Evolutionary conservation across 2,329 filamentous ascomycete genomes (phyloP).

Genomic region (Blastomyces silverae): DNA sequence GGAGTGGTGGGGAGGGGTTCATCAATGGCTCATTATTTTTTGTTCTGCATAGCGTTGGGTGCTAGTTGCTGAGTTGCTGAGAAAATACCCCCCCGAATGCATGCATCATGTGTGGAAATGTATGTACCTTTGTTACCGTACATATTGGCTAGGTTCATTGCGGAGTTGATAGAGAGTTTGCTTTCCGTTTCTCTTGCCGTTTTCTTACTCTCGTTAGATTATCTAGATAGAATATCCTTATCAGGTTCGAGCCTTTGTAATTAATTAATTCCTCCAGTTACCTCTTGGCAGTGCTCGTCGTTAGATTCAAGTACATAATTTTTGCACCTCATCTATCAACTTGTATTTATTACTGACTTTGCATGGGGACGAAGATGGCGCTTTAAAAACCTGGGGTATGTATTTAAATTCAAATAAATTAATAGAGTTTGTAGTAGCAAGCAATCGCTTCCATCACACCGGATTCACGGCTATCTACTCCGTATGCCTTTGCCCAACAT

Average conservation of each 20-base stretch:
- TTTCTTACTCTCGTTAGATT: background rate
- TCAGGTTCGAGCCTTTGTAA: background rate
- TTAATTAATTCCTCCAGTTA: too few species aligned
- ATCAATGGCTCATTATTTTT: background rate
- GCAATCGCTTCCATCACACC: background rate
- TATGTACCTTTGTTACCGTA: background rate
- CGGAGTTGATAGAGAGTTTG: background rate
- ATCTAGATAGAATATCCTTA: background rate
- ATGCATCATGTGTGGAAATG: background rate
- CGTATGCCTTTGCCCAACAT: background rate
- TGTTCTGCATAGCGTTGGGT: conserved; percentile 1
- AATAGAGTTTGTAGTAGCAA: background rate
- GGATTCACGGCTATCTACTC: too few species aligned
- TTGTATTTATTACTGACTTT: too few species aligned
- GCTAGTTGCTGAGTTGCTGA: background rate
- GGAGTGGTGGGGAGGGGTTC: background rate
- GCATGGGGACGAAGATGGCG: background rate
- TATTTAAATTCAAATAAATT: background rate
- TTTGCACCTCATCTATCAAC: background rate
- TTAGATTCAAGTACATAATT: too few species aligned
- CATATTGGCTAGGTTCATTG: background rate
- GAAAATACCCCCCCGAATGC: background rate
- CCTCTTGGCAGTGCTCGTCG: too few species aligned
- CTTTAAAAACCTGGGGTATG: background rate
- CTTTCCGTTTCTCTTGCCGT: background rate